Conservation (phyloP, 2,329 filamentous ascomycete species). For the Diaporthe eres region DNA sequence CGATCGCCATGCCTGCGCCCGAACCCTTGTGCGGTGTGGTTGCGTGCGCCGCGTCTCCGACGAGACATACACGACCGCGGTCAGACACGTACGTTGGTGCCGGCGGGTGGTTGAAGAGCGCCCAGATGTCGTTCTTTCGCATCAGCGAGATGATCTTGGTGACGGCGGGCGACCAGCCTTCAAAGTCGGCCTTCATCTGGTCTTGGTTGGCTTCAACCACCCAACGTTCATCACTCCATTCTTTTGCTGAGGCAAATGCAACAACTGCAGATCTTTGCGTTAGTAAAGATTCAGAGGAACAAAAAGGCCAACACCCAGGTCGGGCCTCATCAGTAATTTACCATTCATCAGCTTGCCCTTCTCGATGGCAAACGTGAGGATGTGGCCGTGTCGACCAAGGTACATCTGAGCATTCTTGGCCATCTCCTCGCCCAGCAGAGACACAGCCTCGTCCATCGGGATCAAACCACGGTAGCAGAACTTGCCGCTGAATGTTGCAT, state of each 20-base stretch:
- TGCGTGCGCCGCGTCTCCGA: constrained; percentile 44
- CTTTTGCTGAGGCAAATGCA: constrained; percentile 46
- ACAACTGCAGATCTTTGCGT: constrained; percentile 60
- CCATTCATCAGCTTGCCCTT: constrained; percentile 43
- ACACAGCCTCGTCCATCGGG: constrained; percentile 67
- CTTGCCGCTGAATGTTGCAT: constrained; percentile 65
- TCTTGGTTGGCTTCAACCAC: constrained; percentile 37
- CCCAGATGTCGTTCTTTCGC: constrained; percentile 53
- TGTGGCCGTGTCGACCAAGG: constrained; percentile 39
- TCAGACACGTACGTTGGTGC: constrained; percentile 55
- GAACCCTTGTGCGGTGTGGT: constrained; percentile 46
- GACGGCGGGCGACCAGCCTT: constrained; percentile 51
- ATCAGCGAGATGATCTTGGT: constrained; percentile 51
- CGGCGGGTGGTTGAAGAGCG: constrained; percentile 61
- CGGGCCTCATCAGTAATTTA: background rate
- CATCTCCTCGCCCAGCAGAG: constrained; percentile 60
- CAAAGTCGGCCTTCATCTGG: constrained; percentile 48
- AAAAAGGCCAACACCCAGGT: constrained; percentile 46
- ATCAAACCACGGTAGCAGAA: constrained; percentile 68
- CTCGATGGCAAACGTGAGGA: constrained; percentile 39
- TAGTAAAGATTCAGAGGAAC: background rate
- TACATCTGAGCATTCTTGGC: constrained; percentile 49
- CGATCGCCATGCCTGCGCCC: constrained; percentile 45
- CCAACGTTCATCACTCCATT: constrained; percentile 39
- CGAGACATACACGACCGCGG: constrained; percentile 40